A percentile compares a stretch with the other conserved stretches of the same genome.
These are phyloP conservation scores for Vanderwaltozyma polyspora DNA, from an alignment of 805 yeast genomes.

Conservation along the genomic window DNA sequence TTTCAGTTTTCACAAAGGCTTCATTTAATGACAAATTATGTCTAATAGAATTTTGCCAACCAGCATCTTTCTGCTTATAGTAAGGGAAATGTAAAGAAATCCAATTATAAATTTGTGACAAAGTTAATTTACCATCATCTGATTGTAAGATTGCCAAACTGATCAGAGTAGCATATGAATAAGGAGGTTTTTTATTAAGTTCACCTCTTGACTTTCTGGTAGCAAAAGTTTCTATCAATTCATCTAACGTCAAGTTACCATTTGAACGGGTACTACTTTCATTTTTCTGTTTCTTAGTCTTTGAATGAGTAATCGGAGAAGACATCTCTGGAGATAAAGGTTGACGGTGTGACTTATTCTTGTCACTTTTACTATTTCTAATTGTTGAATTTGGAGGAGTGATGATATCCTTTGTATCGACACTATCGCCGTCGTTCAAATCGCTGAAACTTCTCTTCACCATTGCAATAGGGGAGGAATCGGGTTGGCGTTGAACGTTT, in stretches of 20 bases:
- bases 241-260: slow-evolving; percentile 22
- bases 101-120: slow-evolving; percentile 86
- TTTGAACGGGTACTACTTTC: slow-evolving; percentile 20
- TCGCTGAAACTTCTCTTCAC: background rate
- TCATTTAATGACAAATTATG: slow-evolving; percentile 89
- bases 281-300: slow-evolving; percentile 20
- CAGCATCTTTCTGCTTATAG: slow-evolving; percentile 75
- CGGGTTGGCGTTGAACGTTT: too few species aligned
- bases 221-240: slow-evolving; percentile 18
- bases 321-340: slow-evolving; percentile 26
- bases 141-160: slow-evolving; percentile 16
- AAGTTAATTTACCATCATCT: slow-evolving; percentile 41
- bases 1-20: slow-evolving; percentile 79
- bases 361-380: slow-evolving; percentile 1
- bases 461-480: too few species aligned
- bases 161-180: slow-evolving; percentile 84
- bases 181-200: slow-evolving; percentile 61
- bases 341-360: slow-evolving; percentile 1
- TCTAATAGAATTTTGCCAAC: slow-evolving; percentile 96
- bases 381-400: slow-evolving; percentile 18
- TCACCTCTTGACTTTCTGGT: slow-evolving; percentile 12
- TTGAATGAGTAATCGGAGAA: slow-evolving; percentile 23
- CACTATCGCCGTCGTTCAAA: background rate
- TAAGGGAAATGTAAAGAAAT: slow-evolving; percentile 75
- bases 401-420: background rate